Base-by-base conservation (phyloP, 805 yeast genomes). In the Kodamaea jinghongensis region DNA sequence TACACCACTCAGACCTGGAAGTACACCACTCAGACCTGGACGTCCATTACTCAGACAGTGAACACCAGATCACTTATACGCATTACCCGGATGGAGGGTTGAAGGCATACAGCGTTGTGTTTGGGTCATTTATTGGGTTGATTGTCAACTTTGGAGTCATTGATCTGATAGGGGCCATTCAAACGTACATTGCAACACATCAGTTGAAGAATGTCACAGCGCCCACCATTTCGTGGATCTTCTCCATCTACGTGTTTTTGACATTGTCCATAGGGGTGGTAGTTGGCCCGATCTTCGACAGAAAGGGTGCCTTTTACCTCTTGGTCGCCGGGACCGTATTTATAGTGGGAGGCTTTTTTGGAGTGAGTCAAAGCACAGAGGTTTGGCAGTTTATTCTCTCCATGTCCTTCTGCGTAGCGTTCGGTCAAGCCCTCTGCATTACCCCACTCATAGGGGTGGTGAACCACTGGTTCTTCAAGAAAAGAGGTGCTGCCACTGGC, bases 51-150 rank as follows among this genome's bases (percentile, higher is more conserved):
- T 20, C 23, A 5, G 23, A 20, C 8, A 8, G 8, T 8, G 23
- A 20, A 8, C 5, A 5, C 23, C 23, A 5, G 5, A 20, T 8
- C 5, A 8, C 7, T 8, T 20, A 6, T 8, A 20, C 23, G 8
- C 23, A 20, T 16, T 43, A 28, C 25, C 61, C 61, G 7, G 61
- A 56, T 17, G 61, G 61, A 11, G 61, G 61, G 1, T 16, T 33
- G 11, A 47, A 42, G 12, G 61, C 61, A 8, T 49, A 54, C 34
- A 32, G 41, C 33, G 60, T 55, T 17, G 50, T 55, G 9, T 38
- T 52, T 4, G 61, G 61, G 15, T 45, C 75, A 3, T 62, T 66
- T 23, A 50, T 76, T 9, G 84, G 84, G 1, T 58, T 78, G 15
- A 79, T 60, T 12, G 61, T 46, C 34, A 43, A 43, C 33, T 51